Conservation (phyloP, 345 rosid genomes). For the Pugionium cornutum region DNA sequence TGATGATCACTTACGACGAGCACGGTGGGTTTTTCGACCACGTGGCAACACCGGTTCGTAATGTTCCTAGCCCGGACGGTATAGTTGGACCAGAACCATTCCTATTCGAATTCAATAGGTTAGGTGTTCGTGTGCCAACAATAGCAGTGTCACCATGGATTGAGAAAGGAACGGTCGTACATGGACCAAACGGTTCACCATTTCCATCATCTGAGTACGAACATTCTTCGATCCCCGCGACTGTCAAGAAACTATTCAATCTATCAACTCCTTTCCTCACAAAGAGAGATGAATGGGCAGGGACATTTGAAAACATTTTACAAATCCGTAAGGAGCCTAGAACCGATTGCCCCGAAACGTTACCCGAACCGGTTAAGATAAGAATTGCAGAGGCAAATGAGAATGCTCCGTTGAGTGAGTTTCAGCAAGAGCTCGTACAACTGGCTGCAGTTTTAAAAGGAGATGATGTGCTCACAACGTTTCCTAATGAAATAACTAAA, state of each 20-base stretch:
- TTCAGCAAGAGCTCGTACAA: too few relatives aligned
- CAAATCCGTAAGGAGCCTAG: too few relatives aligned
- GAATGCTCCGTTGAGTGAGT: slow-evolving; percentile 57
- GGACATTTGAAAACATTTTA: too few relatives aligned
- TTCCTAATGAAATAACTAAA: too few relatives aligned
- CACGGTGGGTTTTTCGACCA: slow-evolving; percentile 94
- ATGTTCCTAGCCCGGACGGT: slow-evolving; percentile 85
- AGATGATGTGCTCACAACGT: too few relatives aligned
- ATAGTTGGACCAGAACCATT: slow-evolving; percentile 80
- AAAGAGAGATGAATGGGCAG: too few relatives aligned
- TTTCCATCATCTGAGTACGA: slow-evolving; percentile 79
- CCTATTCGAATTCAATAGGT: slow-evolving; percentile 61
- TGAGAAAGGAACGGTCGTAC: slow-evolving; percentile 78
- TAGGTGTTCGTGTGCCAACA: slow-evolving; percentile 87
- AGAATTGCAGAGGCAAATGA: slow-evolving; percentile 63
- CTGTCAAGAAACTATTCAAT: slow-evolving; percentile 72
- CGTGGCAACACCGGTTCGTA: slow-evolving; percentile 74
- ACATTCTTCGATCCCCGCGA: slow-evolving; percentile 46
- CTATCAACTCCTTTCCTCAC: slow-evolving; percentile 49
- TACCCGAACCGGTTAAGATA: slow-evolving; percentile 36
- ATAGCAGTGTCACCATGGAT: slow-evolving; percentile 85
- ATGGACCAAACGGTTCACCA: slow-evolving; percentile 79
- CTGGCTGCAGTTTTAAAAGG: too few relatives aligned
- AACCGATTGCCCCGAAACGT: too few relatives aligned
- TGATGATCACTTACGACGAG: slow-evolving; percentile 35